These are phyloP conservation scores for Atkinsonella hypoxylon DNA, from an alignment of 2,329 filamentous ascomycete genomes.

Conservation along the genomic window DNA sequence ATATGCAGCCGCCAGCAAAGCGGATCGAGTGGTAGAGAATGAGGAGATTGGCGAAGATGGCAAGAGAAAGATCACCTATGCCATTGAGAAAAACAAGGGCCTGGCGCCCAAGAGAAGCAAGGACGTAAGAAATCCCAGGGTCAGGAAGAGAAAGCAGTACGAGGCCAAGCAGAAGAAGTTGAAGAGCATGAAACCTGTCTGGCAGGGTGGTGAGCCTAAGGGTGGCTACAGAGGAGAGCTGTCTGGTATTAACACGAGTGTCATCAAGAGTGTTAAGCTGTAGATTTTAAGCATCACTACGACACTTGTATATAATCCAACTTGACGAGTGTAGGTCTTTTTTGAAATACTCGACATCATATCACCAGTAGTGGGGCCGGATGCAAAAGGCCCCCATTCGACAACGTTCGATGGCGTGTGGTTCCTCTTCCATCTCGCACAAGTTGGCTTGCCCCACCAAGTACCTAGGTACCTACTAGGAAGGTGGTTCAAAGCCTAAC, in stretches of 20 bases:
- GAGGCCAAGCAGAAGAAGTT: constrained; percentile 98
- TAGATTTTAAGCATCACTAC: constrained; percentile 25
- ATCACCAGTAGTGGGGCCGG: too few relatives aligned
- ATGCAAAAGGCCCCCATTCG: too few relatives aligned
- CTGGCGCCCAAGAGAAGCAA: constrained; percentile 83
- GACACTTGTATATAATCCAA: not conserved
- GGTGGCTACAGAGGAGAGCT: constrained; percentile 84
- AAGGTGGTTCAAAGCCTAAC: too few relatives aligned
- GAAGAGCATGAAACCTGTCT: constrained; percentile 71
- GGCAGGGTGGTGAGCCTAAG: constrained; percentile 72
- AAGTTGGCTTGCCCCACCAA: not conserved
- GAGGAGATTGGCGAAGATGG: constrained; percentile 69
- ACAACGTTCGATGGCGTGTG: too few relatives aligned
- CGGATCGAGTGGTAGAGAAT: constrained; percentile 50
- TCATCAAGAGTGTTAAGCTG: constrained; percentile 90
- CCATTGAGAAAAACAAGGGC: constrained; percentile 97
- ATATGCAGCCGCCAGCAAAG: constrained; percentile 48
- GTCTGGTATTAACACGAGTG: constrained; percentile 87
- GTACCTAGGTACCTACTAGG: too few relatives aligned
- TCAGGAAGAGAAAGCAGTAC: constrained; percentile 97
- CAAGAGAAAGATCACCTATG: constrained; percentile 84
- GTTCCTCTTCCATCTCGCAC: too few relatives aligned
- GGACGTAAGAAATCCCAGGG: constrained; percentile 85
- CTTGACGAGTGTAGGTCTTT: not conserved
- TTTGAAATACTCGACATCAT: too few relatives aligned